Evolutionary conservation across 345 rosid genomes (phyloP), one percentile per base, ranked within the genome.

Genomic region (Eucalyptus cloeziana): DNA sequence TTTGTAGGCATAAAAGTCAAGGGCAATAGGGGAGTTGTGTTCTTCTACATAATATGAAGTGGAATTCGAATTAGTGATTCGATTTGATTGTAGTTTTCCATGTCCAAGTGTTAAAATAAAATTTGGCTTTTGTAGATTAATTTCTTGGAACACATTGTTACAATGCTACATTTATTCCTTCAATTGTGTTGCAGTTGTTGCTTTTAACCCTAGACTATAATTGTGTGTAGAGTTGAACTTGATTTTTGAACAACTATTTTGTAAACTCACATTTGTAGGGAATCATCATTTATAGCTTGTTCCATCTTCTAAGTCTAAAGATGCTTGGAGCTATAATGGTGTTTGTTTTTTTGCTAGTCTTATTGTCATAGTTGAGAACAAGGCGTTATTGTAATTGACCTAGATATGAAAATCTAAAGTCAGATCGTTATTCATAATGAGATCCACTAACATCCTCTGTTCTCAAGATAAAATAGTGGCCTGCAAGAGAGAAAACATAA

Each of bases 371-470:
- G 64, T 24, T 25, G n/a, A 58, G 7, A 25, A 60, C 3, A 15
- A 27, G n/a, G 31, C 5, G 30, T 60, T 60, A 27, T 3, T 27
- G 31, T 60, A 60, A 60, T 25, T 13, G 4, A 60, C 15, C 31
- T 11, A 60, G 15, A 3, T 27, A 12, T 60, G 31, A 60, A 60
- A 60, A 27, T 4, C 15, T 30, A 60, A 60, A 60, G 7, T 25
- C 15, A 11, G 1, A 60, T 10, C 1, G 0, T 60, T 60, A 19
- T 52, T 52, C 7, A 4, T 10, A 52, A 52, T 52, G 25, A 52
- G 58, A 52, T 52, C 58, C 58, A 52, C 2, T 52, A 52, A 3
- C 58, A 52, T 52, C 10, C 58, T 52, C 2, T 52, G 5, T 52
- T 21, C 2, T 52, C 24, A 21, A 52, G 25, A 52, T 52, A 1